These are phyloP conservation scores for Diaporthe sp. DNA, from an alignment of 2,329 filamentous ascomycete genomes.

Conservation along the genomic window DNA sequence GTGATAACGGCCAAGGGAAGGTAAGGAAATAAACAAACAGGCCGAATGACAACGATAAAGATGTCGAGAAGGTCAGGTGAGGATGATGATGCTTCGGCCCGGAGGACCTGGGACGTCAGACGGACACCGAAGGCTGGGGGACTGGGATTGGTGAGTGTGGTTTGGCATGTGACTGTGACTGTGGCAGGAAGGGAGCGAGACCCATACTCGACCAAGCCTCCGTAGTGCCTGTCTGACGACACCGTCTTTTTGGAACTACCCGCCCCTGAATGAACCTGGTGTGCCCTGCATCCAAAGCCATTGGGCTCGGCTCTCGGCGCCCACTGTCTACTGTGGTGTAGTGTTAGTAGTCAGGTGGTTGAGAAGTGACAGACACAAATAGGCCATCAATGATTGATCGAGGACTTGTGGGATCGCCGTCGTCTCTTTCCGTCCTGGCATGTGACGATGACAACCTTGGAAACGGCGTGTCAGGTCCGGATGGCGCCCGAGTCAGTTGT, in stretches of 20 bases:
- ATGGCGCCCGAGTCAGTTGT: neutral
- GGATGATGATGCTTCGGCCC: slow-evolving; percentile 21
- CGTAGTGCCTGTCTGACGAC: neutral
- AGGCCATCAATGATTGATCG: neutral
- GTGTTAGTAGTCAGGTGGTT: neutral
- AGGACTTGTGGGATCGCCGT: neutral
- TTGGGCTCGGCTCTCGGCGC: no score
- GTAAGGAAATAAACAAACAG: neutral
- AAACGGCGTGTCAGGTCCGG: neutral
- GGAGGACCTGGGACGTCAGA: slow-evolving; percentile 12
- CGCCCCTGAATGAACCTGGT: neutral
- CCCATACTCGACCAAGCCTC: slow-evolving; percentile 2
- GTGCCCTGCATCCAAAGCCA: neutral
- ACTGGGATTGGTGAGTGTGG: slow-evolving; percentile 9
- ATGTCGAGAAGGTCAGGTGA: slow-evolving; percentile 16
- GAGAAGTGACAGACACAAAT: slow-evolving; percentile 13
- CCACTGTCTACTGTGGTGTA: no score
- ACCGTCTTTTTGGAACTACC: neutral
- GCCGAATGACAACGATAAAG: neutral
- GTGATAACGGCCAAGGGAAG: neutral
- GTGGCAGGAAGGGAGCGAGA: slow-evolving; percentile 10
- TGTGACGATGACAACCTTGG: slow-evolving; percentile 14
- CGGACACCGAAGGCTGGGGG: slow-evolving; percentile 3
- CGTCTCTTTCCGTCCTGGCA: neutral
- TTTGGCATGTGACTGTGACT: slow-evolving; percentile 20